A percentile compares a stretch with the other conserved stretches of the same genome.
phyloP scores from a whole-genome alignment of 2,329 filamentous ascomycete genomes.

The Trichoderma sp. region DNA sequence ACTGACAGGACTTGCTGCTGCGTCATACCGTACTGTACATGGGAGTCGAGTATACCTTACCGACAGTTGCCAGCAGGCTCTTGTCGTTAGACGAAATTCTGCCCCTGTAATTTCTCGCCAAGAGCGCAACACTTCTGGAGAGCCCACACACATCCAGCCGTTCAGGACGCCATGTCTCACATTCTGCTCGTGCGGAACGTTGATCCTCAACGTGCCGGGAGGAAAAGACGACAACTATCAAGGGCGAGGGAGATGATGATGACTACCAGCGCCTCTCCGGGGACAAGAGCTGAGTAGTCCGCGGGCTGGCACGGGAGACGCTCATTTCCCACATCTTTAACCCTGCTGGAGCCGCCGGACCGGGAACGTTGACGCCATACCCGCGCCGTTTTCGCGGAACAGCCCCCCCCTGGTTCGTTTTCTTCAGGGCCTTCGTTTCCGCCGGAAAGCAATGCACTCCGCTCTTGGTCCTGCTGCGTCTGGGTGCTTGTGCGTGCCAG shows the following conservation, averaged over 20 bases:
- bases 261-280: no score
- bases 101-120: constrained; percentile 22
- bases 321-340: constrained; percentile 17
- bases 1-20: background rate
- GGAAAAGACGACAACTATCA: background rate
- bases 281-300: background rate
- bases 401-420: constrained; percentile 17
- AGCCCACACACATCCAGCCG: constrained; percentile 17
- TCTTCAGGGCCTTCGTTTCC: constrained; percentile 8
- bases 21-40: background rate
- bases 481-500: background rate
- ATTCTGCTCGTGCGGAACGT: background rate
- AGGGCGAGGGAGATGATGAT: background rate
- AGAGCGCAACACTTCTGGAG: constrained; percentile 13
- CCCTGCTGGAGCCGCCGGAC: constrained; percentile 25
- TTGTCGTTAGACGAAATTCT: background rate
- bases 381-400: constrained; percentile 20
- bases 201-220: constrained; percentile 7
- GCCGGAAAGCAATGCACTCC: constrained; percentile 6
- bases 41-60: constrained; percentile 2
- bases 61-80: background rate
- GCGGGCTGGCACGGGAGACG: background rate
- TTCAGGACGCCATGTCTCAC: constrained; percentile 15
- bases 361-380: constrained; percentile 30
- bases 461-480: background rate